phyloP scores from a whole-genome alignment of 208 protist genomes.

The Crithidia expoeki region DNA sequence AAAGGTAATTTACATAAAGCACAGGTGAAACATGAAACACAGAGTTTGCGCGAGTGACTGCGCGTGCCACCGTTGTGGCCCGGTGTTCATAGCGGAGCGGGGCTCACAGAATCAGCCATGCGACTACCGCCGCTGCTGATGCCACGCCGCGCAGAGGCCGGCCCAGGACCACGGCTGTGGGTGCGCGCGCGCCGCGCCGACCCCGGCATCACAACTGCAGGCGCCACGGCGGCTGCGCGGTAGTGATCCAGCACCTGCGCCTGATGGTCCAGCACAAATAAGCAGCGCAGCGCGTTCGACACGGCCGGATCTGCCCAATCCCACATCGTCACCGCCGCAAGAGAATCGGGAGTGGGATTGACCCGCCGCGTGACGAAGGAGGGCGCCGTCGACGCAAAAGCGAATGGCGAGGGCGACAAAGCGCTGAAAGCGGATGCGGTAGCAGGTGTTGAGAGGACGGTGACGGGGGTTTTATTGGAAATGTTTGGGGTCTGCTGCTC shows the following conservation, averaged over 20 bases:
- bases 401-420: background rate
- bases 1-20: too few species aligned
- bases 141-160: background rate
- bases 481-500: background rate
- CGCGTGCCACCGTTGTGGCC: background rate
- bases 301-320: conserved; percentile 32
- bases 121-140: background rate
- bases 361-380: background rate
- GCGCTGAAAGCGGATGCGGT: background rate
- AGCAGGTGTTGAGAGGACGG: background rate
- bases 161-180: background rate
- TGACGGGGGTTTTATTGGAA: background rate
- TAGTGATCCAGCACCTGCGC: conserved; percentile 13
- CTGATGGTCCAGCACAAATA: conserved; percentile 28
- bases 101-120: background rate
- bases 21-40: conserved; percentile 13
- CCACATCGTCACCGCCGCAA: conserved; percentile 29
- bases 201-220: background rate
- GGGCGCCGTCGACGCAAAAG: background rate
- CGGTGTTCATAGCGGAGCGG: conserved; percentile 4
- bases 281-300: conserved; percentile 22
- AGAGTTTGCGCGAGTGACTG: background rate
- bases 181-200: conserved; percentile 1
- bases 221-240: background rate
- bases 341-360: conserved; percentile 5